A percentile compares a stretch with the other conserved stretches of the same genome.
phyloP scores from a whole-genome alignment of 2,329 filamentous ascomycete genomes.

The Moelleriella libera region DNA sequence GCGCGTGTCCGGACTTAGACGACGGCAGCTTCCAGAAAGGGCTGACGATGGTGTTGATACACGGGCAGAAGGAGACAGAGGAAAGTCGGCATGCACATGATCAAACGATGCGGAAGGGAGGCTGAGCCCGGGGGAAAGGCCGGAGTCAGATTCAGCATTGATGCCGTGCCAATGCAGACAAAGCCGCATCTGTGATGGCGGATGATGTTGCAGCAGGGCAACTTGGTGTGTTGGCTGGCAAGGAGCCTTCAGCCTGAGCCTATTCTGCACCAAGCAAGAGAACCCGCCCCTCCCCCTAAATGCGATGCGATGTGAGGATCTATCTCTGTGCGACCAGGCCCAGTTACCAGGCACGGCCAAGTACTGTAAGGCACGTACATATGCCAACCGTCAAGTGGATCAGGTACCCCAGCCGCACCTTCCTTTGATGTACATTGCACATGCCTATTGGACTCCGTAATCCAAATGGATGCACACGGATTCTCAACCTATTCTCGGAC shows the following conservation, averaged over 20 bases:
- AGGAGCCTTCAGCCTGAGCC: background rate
- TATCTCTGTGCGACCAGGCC: background rate
- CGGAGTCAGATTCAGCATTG: constrained; percentile 1
- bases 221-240: constrained; percentile 2
- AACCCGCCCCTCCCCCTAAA: constrained; percentile 1
- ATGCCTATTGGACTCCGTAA: too few relatives aligned
- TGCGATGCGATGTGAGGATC: background rate
- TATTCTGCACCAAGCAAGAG: background rate
- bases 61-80: background rate
- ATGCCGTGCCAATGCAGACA: constrained; percentile 5
- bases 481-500: too few relatives aligned
- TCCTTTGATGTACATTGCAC: too few relatives aligned
- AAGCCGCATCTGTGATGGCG: constrained; percentile 7
- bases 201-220: constrained; percentile 8
- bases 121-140: background rate
- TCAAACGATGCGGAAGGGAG: background rate
- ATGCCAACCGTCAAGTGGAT: too few relatives aligned
- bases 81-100: background rate
- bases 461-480: too few relatives aligned
- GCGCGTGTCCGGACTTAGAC: background rate
- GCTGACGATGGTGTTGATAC: background rate
- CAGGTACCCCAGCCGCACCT: too few relatives aligned
- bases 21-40: background rate
- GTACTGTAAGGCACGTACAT: too few relatives aligned
- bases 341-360: background rate